These are phyloP conservation scores for Podospora tetraspora DNA, from an alignment of 495 filamentous ascomycete species.

Conservation along the genomic window DNA sequence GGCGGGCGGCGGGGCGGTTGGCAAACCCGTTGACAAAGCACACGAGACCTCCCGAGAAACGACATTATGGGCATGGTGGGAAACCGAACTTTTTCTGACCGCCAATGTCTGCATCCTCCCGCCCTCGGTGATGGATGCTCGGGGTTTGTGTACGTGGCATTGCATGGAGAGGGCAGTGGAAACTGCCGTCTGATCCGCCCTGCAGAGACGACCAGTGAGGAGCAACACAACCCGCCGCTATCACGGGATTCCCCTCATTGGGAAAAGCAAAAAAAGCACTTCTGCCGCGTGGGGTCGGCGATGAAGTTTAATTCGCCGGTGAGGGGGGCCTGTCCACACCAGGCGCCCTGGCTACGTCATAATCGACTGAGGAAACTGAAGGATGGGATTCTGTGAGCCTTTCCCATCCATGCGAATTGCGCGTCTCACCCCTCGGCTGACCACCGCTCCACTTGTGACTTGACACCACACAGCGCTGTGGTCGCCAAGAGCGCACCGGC, in stretches of 20 bases:
- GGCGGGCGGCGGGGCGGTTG: neutral
- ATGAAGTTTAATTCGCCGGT: conserved; percentile 3
- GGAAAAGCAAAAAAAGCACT: neutral
- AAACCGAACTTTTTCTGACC: neutral
- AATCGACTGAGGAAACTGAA: neutral
- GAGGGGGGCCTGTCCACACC: neutral
- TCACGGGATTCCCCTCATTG: neutral
- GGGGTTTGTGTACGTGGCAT: conserved; percentile 4
- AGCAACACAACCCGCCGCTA: neutral
- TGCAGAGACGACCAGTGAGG: neutral
- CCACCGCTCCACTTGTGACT: neutral
- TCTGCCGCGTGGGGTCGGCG: conserved; percentile 9
- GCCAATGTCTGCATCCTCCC: neutral
- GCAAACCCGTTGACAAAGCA: neutral
- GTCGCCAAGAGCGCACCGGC: neutral
- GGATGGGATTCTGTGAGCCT: conserved; percentile 9
- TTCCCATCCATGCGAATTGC: conserved; percentile 7
- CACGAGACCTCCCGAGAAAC: neutral
- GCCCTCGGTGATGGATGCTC: neutral
- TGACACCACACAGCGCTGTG: neutral
- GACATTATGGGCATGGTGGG: too few species aligned
- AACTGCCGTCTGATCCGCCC: conserved; percentile 15
- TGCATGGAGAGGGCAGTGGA: conserved; percentile 11
- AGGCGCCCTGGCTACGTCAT: conserved; percentile 1
- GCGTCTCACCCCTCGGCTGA: neutral